Conservation (phyloP, 306 rosid genomes). For the Citrullus mucosospermus region DNA sequence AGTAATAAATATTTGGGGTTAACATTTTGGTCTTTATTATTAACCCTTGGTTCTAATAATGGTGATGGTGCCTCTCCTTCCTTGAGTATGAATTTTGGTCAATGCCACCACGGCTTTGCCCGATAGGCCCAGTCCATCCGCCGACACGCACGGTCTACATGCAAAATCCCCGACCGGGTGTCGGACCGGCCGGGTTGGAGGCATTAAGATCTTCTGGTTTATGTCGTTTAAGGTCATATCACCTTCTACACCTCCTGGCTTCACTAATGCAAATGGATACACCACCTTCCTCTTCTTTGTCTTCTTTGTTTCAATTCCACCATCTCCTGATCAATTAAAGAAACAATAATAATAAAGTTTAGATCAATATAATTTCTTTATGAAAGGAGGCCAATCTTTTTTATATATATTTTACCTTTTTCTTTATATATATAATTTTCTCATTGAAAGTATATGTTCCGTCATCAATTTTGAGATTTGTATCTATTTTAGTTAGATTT, state of each 20-base stretch:
- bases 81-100: slow-evolving; percentile 80
- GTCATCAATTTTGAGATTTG: too few species aligned
- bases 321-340: not conserved
- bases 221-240: slow-evolving; percentile 89
- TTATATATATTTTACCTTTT: too few species aligned
- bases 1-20: not conserved
- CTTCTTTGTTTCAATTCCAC: not conserved
- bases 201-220: slow-evolving; percentile 78
- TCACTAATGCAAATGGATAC: slow-evolving; percentile 91
- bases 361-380: too few species aligned
- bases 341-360: too few species aligned
- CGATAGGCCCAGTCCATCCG: slow-evolving; percentile 75
- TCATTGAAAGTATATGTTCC: too few species aligned
- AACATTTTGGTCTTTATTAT: not conserved
- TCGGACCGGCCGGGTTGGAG: slow-evolving; percentile 76
- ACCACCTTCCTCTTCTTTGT: slow-evolving; percentile 31
- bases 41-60: slow-evolving; percentile 88
- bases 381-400: too few species aligned
- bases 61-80: slow-evolving; percentile 78
- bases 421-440: too few species aligned
- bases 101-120: slow-evolving; percentile 95
- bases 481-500: too few species aligned
- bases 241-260: slow-evolving; percentile 85
- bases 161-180: slow-evolving; percentile 96
- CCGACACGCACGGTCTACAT: slow-evolving; percentile 80